phyloP scores from a whole-genome alignment of 1,139 yeast genomes.

The Pichia sp. region DNA sequence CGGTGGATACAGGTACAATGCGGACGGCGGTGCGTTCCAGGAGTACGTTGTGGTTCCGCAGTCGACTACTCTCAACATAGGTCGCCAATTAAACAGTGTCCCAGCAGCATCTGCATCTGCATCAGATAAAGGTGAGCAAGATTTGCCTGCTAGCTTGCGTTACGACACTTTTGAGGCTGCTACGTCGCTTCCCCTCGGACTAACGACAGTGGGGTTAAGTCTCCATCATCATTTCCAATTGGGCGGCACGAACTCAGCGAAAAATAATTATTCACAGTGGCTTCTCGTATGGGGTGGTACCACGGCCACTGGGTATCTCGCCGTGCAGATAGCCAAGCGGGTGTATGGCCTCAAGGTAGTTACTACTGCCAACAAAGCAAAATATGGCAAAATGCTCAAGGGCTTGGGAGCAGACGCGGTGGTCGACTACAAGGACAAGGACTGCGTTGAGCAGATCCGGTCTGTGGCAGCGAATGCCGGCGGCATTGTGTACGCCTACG shows the following conservation, averaged over 20 bases:
- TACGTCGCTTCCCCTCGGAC: slow-evolving; percentile 51
- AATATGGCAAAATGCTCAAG: slow-evolving; percentile 41
- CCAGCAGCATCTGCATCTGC: not conserved
- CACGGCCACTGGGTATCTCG: slow-evolving; percentile 50
- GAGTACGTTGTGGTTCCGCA: slow-evolving; percentile 43
- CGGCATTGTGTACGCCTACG: slow-evolving; percentile 48
- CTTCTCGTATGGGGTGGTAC: slow-evolving; percentile 63
- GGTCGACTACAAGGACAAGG: slow-evolving; percentile 56
- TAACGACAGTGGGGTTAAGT: slow-evolving; percentile 43
- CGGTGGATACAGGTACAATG: slow-evolving; percentile 41
- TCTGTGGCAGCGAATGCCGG: slow-evolving; percentile 39
- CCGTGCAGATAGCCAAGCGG: slow-evolving; percentile 51
- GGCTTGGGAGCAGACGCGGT: slow-evolving; percentile 55
- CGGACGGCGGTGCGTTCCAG: slow-evolving; percentile 54
- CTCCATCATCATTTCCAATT: slow-evolving; percentile 32
- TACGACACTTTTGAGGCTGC: slow-evolving; percentile 57
- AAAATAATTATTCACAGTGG: slow-evolving; percentile 8
- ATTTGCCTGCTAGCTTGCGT: slow-evolving; percentile 19
- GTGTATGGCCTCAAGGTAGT: slow-evolving; percentile 50
- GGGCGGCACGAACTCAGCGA: slow-evolving; percentile 8
- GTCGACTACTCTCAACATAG: slow-evolving; percentile 18
- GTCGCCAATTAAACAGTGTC: not conserved
- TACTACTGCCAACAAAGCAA: slow-evolving; percentile 45
- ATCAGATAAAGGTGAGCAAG: not conserved
- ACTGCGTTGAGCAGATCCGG: slow-evolving; percentile 49